Evolutionary conservation across 768 basidiomycete genomes (phyloP).

Genomic region (Fomitopsis pulvina): DNA sequence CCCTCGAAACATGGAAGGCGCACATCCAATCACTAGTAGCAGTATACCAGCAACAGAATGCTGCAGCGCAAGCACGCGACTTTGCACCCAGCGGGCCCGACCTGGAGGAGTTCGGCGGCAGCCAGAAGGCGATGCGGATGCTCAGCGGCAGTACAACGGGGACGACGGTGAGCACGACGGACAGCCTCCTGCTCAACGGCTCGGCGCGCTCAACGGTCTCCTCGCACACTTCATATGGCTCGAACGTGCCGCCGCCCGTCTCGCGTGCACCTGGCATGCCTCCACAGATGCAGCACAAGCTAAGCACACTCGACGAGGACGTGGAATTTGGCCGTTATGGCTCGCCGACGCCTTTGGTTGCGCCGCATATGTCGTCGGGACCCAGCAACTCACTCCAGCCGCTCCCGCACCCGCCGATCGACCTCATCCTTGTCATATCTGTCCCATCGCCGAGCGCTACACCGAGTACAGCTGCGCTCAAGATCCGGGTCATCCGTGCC

Average conservation of each 20-base stretch:
- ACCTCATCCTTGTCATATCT: constrained; percentile 88
- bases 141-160: constrained; percentile 73
- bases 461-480: constrained; percentile 78
- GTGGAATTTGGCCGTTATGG: constrained; percentile 59
- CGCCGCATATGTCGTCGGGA: constrained; percentile 66
- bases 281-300: constrained; percentile 34
- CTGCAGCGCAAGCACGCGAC: constrained; percentile 25
- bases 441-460: constrained; percentile 68
- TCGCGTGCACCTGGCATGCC: constrained; percentile 8
- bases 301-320: constrained; percentile 66
- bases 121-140: constrained; percentile 70
- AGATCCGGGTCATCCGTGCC: constrained; percentile 81
- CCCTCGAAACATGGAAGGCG: constrained; percentile 82
- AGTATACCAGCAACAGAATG: constrained; percentile 55
- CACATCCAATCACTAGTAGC: constrained; percentile 77
- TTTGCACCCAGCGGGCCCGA: constrained; percentile 22
- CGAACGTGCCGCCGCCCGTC: constrained; percentile 23
- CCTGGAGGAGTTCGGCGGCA: constrained; percentile 71
- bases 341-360: constrained; percentile 43
- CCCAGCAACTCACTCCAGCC: constrained; percentile 78
- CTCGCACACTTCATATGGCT: constrained; percentile 68
- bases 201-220: constrained; percentile 62
- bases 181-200: constrained; percentile 61
- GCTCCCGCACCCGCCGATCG: constrained; percentile 80
- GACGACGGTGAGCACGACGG: constrained; percentile 46